Conservation (phyloP, 768 basidiomycete species). For the Floccularia luteovirens region DNA sequence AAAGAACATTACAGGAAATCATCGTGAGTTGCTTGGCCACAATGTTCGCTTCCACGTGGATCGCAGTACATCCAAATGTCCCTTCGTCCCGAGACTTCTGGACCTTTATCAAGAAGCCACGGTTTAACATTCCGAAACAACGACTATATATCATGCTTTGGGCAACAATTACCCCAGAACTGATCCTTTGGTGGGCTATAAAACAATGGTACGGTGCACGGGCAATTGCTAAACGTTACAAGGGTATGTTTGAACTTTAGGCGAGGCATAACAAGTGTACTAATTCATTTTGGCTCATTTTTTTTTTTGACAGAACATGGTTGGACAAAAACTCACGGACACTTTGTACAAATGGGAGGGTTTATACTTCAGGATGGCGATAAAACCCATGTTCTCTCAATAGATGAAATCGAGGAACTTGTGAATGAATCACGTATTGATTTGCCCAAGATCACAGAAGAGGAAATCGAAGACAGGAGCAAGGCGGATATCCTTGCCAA, state of each 20-base stretch:
- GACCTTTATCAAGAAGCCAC: too few relatives aligned
- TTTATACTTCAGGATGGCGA: conserved; percentile 9
- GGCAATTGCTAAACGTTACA: neutral
- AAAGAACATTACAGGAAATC: conserved; percentile 4
- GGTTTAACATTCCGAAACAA: neutral
- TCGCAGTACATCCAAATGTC: conserved; percentile 12
- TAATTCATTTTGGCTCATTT: neutral
- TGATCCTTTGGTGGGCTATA: conserved; percentile 10
- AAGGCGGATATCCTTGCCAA: conserved; percentile 18
- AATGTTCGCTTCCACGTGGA: conserved; percentile 11
- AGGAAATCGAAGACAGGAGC: conserved; percentile 17
- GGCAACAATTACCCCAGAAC: conserved; percentile 11
- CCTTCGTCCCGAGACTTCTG: conserved; percentile 4
- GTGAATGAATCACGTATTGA: neutral
- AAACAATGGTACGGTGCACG: conserved; percentile 10
- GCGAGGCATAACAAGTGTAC: neutral
- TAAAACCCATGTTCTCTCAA: neutral
- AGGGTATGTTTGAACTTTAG: neutral
- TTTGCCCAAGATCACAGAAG: conserved; percentile 1
- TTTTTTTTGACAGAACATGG: neutral
- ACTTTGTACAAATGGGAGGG: conserved; percentile 21
- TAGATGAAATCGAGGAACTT: neutral
- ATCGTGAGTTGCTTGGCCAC: conserved; percentile 11
- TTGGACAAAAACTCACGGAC: conserved; percentile 15
- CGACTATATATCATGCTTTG: conserved; percentile 6